phyloP scores from a whole-genome alignment of 2,329 filamentous ascomycete genomes.

The Chaetomiaceae sp. region DNA sequence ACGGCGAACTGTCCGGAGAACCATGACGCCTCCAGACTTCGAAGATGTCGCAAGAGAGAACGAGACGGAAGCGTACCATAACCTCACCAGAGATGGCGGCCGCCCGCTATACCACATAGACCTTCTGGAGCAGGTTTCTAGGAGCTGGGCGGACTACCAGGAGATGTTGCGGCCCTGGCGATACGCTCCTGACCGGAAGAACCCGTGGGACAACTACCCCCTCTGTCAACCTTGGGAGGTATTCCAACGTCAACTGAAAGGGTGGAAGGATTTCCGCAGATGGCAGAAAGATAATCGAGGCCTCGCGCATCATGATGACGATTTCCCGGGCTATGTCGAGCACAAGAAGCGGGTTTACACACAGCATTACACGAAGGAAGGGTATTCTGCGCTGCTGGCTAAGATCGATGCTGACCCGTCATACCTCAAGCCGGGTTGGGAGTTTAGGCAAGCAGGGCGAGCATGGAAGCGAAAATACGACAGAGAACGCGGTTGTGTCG shows the following conservation, averaged over 20 bases:
- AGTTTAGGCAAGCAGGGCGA: background rate
- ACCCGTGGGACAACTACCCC: no score
- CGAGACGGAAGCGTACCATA: conserved; percentile 23
- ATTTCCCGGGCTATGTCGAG: conserved; percentile 21
- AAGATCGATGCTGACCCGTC: conserved; percentile 3
- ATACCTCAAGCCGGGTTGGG: background rate
- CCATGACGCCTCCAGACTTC: no score
- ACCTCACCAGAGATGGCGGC: conserved; percentile 32
- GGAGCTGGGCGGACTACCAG: conserved; percentile 23
- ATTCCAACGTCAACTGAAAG: conserved; percentile 28
- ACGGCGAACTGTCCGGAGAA: no score
- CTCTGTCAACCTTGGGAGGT: no score
- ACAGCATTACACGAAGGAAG: conserved; percentile 20
- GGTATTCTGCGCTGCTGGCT: conserved; percentile 14
- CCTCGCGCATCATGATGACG: no score
- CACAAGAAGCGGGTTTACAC: conserved; percentile 14
- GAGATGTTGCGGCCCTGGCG: conserved; percentile 31
- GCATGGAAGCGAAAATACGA: background rate
- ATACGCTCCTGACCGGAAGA: background rate
- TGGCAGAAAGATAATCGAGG: conserved; percentile 32
- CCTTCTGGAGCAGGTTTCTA: conserved; percentile 26
- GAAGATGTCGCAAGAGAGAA: background rate
- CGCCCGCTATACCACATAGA: conserved; percentile 31
- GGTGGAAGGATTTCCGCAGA: conserved; percentile 32
- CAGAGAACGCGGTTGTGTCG: background rate